Percentiles rank a stretch among this genome's conserved stretches.
Conservation (phyloP, 805 yeast genomes). For the Crinitomyces ghanaensis region DNA sequence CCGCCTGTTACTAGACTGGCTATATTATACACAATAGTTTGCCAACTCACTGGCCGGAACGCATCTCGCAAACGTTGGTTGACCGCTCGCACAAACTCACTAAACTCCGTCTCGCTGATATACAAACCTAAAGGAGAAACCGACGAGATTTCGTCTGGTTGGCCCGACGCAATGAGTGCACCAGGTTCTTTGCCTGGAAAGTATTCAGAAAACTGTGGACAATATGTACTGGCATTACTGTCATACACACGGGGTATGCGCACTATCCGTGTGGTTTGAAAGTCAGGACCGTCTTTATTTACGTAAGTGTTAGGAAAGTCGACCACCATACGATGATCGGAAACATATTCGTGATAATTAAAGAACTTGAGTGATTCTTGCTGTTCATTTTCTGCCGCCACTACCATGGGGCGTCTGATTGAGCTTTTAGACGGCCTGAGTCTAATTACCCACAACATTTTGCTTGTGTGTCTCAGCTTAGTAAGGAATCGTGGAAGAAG, state of each 20-base stretch:
- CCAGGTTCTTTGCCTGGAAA: slow-evolving; percentile 19
- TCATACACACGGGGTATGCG: slow-evolving; percentile 15
- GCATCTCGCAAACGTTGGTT: slow-evolving; percentile 35
- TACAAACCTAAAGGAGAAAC: slow-evolving; percentile 24
- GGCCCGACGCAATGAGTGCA: slow-evolving; percentile 8
- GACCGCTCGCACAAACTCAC: slow-evolving; percentile 31
- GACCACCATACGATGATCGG: slow-evolving; percentile 4
- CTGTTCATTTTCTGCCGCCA: too few species aligned
- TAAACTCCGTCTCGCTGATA: slow-evolving; percentile 31
- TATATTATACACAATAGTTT: slow-evolving; percentile 30
- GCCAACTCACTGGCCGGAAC: slow-evolving; percentile 29
- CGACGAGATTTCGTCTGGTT: slow-evolving; percentile 17
- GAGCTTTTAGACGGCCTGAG: too few species aligned
- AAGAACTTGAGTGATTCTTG: slow-evolving; percentile 14
- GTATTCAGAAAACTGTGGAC: slow-evolving; percentile 15
- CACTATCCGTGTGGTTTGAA: slow-evolving; percentile 9
- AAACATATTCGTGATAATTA: slow-evolving; percentile 16
- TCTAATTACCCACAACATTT: too few species aligned
- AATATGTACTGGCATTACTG: not conserved
- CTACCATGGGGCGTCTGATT: too few species aligned
- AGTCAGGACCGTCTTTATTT: slow-evolving; percentile 17
- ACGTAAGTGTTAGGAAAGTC: slow-evolving; percentile 21
- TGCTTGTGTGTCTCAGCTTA: too few species aligned
- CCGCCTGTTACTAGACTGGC: slow-evolving; percentile 33
- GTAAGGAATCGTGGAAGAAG: too few species aligned